phyloP scores from a whole-genome alignment of 208 protist genomes.

The Wallacemonas rigidus region DNA sequence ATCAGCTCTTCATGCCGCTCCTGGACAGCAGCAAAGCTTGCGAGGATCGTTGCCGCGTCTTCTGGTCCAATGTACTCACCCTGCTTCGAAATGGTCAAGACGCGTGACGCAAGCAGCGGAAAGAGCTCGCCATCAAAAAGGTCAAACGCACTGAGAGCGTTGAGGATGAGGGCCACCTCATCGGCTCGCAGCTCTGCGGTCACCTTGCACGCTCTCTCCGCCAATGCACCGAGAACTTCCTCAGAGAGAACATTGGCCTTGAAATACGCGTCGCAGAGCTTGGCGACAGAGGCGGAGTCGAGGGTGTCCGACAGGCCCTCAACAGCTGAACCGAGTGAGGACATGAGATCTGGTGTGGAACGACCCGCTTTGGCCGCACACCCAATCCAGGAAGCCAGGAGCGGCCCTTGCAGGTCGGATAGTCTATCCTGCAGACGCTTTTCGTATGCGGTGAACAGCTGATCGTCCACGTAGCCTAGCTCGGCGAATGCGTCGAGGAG shows the following conservation, averaged over 20 bases:
- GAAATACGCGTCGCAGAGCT: constrained; percentile 73
- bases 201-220: constrained; percentile 84
- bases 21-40: constrained; percentile 89
- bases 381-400: constrained; percentile 68
- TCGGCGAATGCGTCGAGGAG: constrained; percentile 84
- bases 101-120: constrained; percentile 80
- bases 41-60: constrained; percentile 73
- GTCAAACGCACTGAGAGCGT: constrained; percentile 82
- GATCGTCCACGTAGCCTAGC: constrained; percentile 72
- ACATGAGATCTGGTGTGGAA: constrained; percentile 41
- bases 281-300: constrained; percentile 79
- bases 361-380: constrained; percentile 65
- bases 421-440: constrained; percentile 59
- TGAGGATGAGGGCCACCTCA: constrained; percentile 69
- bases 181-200: constrained; percentile 73
- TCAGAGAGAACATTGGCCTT: constrained; percentile 66
- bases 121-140: constrained; percentile 91
- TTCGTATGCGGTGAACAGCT: constrained; percentile 77
- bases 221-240: constrained; percentile 84
- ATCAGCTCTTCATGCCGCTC: constrained; percentile 87
- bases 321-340: constrained; percentile 59
- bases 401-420: constrained; percentile 53
- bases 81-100: constrained; percentile 60
- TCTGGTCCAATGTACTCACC: constrained; percentile 53
- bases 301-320: constrained; percentile 62